These are phyloP conservation scores for Arthrobotrys musiformis DNA, from an alignment of 2,329 filamentous ascomycete genomes.

Conservation along the genomic window DNA sequence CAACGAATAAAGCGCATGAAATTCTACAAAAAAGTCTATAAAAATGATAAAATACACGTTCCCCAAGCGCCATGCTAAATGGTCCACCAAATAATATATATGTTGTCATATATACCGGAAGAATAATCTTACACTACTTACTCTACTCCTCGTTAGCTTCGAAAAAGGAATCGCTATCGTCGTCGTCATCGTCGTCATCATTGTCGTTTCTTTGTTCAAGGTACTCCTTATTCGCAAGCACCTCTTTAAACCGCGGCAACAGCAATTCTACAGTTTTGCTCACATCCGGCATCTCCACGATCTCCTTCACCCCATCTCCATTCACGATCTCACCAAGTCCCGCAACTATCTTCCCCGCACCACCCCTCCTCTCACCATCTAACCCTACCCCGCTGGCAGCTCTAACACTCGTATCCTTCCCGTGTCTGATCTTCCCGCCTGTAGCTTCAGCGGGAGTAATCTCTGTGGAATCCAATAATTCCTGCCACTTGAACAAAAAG, in stretches of 20 bases:
- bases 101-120: neutral
- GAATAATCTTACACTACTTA: neutral
- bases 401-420: constrained; percentile 65
- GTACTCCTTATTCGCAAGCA: constrained; percentile 58
- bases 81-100: neutral
- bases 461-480: constrained; percentile 74
- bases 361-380: constrained; percentile 30
- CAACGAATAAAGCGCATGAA: neutral
- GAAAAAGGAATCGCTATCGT: constrained; percentile 8
- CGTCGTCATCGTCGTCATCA: neutral
- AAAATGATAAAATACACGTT: neutral
- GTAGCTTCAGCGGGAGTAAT: constrained; percentile 71
- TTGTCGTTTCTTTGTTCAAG: neutral
- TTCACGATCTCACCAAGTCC: constrained; percentile 55
- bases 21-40: constrained; percentile 19
- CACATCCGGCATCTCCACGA: constrained; percentile 63
- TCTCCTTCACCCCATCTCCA: constrained; percentile 61
- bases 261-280: constrained; percentile 64
- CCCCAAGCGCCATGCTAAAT: neutral
- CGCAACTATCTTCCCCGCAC: neutral
- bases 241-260: constrained; percentile 62
- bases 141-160: constrained; percentile 9
- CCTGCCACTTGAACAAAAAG: constrained; percentile 78
- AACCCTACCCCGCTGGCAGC: constrained; percentile 30
- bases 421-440: constrained; percentile 68